phyloP scores from a whole-genome alignment of 148 eudicot species.

The Cornus suecica region DNA sequence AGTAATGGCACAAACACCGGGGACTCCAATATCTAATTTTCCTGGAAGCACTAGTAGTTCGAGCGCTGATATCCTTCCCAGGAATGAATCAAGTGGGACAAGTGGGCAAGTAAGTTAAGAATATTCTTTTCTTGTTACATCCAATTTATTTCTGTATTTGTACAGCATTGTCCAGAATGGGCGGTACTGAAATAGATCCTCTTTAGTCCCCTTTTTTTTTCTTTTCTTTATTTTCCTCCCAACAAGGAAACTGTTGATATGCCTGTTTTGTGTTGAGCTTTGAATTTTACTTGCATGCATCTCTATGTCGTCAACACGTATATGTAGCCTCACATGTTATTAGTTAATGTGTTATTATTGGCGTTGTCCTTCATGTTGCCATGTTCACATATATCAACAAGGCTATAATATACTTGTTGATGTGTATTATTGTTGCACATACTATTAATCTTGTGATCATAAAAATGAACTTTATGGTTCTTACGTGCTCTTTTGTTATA shows the following conservation, averaged over 20 bases:
- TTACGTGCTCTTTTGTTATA: not conserved
- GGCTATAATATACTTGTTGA: not conserved
- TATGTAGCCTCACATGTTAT: not conserved
- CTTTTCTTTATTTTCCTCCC: not conserved
- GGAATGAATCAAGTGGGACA: constrained; percentile 14
- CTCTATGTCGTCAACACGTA: not conserved
- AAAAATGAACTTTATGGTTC: not conserved
- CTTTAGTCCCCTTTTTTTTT: not conserved
- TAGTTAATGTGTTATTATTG: not conserved
- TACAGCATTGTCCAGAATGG: constrained; percentile 5
- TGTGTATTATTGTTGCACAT: not conserved
- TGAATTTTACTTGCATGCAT: not conserved
- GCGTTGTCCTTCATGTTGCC: no score
- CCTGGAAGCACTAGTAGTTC: constrained; percentile 4
- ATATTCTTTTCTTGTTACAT: not conserved
- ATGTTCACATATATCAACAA: not conserved
- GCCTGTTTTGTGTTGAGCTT: not conserved
- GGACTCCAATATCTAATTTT: constrained; percentile 10
- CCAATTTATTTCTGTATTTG: not conserved
- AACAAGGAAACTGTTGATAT: not conserved
- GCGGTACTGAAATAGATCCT: not conserved
- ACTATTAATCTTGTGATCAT: not conserved
- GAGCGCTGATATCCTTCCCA: constrained; percentile 8
- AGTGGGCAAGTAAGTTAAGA: constrained; percentile 15
- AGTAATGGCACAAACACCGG: constrained; percentile 13